These are phyloP conservation scores for Mucor circinelloides DNA, from an alignment of 371 early-diverging fungal genomes.

Conservation along the genomic window DNA sequence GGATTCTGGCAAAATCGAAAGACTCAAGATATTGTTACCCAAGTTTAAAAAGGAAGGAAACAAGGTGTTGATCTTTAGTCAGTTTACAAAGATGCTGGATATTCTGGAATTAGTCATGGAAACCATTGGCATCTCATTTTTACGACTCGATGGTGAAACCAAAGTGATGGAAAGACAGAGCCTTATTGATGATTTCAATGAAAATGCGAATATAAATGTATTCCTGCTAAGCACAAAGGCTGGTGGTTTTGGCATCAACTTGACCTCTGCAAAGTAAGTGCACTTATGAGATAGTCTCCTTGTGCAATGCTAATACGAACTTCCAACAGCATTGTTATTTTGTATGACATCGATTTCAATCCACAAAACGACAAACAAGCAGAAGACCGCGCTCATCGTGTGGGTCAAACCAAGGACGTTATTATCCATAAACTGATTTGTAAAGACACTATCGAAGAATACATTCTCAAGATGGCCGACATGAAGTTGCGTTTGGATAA, in stretches of 20 bases:
- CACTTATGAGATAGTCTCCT: neutral
- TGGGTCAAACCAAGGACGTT: slow-evolving; percentile 91
- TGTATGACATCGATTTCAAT: slow-evolving; percentile 93
- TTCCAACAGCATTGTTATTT: slow-evolving; percentile 68
- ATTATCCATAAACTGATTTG: slow-evolving; percentile 76
- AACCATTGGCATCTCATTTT: slow-evolving; percentile 50
- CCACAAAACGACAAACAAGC: slow-evolving; percentile 97
- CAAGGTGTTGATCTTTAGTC: slow-evolving; percentile 79
- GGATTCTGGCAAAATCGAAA: slow-evolving; percentile 79
- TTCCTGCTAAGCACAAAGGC: slow-evolving; percentile 93
- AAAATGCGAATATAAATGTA: slow-evolving; percentile 59
- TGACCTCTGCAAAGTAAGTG: slow-evolving; percentile 82
- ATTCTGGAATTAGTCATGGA: slow-evolving; percentile 56
- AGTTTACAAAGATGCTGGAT: slow-evolving; percentile 78
- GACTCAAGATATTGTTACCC: slow-evolving; percentile 62
- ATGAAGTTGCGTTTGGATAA: slow-evolving; percentile 78
- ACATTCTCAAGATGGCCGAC: slow-evolving; percentile 67
- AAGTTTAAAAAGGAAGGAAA: slow-evolving; percentile 51
- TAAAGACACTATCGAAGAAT: slow-evolving; percentile 75
- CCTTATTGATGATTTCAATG: slow-evolving; percentile 81
- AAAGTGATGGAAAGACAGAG: slow-evolving; percentile 71
- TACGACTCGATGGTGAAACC: slow-evolving; percentile 69
- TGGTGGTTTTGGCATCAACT: slow-evolving; percentile 90
- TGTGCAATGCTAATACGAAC: neutral
- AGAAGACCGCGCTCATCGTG: slow-evolving; percentile 90